phyloP scores from a whole-genome alignment of 2,329 filamentous ascomycete species.

The Hymenoscyphus fraxineus region DNA sequence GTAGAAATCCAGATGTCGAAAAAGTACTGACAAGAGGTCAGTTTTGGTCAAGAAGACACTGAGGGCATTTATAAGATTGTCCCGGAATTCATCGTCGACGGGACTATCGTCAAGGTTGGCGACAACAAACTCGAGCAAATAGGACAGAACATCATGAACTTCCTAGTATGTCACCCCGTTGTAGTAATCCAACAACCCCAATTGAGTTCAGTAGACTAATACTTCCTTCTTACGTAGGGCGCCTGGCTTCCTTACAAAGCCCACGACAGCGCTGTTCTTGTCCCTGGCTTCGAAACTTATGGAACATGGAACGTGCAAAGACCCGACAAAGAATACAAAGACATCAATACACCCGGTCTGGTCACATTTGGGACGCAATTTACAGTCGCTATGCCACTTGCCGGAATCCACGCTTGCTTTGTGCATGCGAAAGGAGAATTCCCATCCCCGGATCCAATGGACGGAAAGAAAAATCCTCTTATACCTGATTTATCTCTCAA shows the following conservation, averaged over 20 bases:
- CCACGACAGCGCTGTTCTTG: background rate
- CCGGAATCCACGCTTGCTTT: background rate
- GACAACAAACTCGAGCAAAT: background rate
- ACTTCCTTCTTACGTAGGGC: background rate
- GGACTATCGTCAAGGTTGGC: background rate
- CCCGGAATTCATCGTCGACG: background rate
- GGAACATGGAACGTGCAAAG: background rate
- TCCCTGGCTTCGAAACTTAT: background rate
- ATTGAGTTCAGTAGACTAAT: background rate
- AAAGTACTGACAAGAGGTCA: background rate
- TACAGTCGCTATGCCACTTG: background rate
- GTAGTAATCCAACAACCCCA: background rate
- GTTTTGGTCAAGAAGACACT: background rate
- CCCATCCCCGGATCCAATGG: background rate
- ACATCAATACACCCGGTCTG: background rate
- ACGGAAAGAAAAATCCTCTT: background rate
- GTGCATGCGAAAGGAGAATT: background rate
- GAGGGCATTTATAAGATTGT: background rate
- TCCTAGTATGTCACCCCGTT: background rate
- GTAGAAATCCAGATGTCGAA: background rate
- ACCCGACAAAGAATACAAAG: background rate
- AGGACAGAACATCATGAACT: background rate
- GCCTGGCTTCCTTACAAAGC: background rate
- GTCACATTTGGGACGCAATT: background rate
- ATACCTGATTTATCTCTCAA: background rate